Evolutionary conservation across 2,329 filamentous ascomycete genomes (phyloP).

Genomic region (Teratosphaeria epicoccoides): DNA sequence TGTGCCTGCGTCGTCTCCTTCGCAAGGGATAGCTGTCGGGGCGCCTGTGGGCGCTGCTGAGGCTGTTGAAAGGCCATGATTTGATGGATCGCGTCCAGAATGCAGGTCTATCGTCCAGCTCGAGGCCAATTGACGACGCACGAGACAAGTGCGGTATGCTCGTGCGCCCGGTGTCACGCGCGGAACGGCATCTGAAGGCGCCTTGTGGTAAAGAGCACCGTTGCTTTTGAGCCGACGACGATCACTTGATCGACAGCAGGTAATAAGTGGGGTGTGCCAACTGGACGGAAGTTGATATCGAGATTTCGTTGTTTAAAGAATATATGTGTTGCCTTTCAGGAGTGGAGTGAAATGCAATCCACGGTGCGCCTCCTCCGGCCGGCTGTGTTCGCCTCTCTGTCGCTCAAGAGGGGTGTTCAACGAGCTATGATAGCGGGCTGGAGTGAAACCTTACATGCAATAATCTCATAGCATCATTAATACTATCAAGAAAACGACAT

Average conservation of each 20-base stretch:
- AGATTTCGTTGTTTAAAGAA: not conserved
- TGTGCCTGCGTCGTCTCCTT: constrained; percentile 6
- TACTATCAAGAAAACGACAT: too few relatives aligned
- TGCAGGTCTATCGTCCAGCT: not conserved
- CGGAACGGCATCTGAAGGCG: not conserved
- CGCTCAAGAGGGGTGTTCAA: too few relatives aligned
- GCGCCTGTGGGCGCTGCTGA: constrained; percentile 21
- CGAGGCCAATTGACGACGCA: not conserved
- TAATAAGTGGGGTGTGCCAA: too few relatives aligned
- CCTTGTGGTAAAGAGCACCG: not conserved
- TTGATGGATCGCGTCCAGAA: not conserved
- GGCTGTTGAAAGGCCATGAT: constrained; percentile 26
- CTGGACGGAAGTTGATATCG: not conserved
- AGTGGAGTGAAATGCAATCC: too few relatives aligned
- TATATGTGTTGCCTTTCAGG: too few relatives aligned
- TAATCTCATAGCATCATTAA: too few relatives aligned
- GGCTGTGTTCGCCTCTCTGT: too few relatives aligned
- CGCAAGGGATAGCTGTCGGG: constrained; percentile 15
- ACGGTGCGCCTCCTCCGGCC: too few relatives aligned
- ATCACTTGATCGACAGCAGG: not conserved
- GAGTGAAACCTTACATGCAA: too few relatives aligned
- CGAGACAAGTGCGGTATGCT: not conserved
- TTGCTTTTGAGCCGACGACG: not conserved
- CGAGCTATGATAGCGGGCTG: too few relatives aligned
- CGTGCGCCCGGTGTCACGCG: not conserved